Base-by-base conservation (phyloP, 2,329 filamentous ascomycete species). In the Colletotrichum liaoningense region DNA sequence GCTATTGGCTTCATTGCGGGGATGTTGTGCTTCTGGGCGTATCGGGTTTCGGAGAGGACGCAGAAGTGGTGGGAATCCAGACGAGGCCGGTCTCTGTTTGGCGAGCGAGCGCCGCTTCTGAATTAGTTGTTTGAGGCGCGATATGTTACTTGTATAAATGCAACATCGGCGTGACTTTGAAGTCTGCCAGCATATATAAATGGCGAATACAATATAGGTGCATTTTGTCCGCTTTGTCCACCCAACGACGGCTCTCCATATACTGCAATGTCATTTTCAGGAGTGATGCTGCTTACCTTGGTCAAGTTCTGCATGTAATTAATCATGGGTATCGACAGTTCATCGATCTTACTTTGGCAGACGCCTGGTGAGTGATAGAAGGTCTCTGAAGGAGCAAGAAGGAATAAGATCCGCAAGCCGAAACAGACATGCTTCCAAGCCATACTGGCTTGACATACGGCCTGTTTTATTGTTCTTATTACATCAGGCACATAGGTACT, bases 1-100 rank as follows among this genome's bases (percentile, higher is more conserved):
- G 95, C 93, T 0, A 89, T 98, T 6, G 96, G 96, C 0, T 98
- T 98, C 78, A 73, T 93, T 16, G 94, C 93, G 0, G 96, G 96
- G 0, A 89, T 97, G 87, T 80, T 94, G 4, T 97, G 95, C 80
- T 91, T 96, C 82, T 92, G 89, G 83, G 90, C 91, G 0, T 93
- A 95, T 79, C 81, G 83, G 74, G 57, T 88, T 75, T 81, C 84
- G 0, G 86, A 86, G 77, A 81, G 83, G 76, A 38, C 88, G 73
- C 77, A 80, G 1, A 83, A 84, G 65, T 84, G 84, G 80, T 80
- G 81, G 56, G 79, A 82, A 57, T 77, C 77, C 63, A 77, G 76
- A 58, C 68, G 42, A 8, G 42, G 42, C 19, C 42, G 76, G 70
- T 63, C 58, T n/a, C 57, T 68, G 1, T 46, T 65, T 11, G 63